phyloP scores from a whole-genome alignment of 2,329 filamentous ascomycete species.

The Exophiala viscosa region DNA sequence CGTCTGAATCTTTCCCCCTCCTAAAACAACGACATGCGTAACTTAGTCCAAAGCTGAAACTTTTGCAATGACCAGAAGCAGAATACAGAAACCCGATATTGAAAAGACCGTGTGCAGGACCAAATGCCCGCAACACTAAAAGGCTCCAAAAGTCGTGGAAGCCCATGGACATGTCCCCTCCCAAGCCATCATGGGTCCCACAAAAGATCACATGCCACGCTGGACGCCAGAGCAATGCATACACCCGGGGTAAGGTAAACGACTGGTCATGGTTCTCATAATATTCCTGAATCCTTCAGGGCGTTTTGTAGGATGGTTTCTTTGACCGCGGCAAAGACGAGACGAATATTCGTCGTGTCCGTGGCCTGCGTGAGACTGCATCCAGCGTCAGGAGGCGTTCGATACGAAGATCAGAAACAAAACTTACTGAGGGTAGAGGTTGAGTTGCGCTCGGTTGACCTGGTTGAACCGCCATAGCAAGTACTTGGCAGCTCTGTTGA shows the following conservation, averaged over 20 bases:
- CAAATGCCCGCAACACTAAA: constrained; percentile 9
- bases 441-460: constrained; percentile 92
- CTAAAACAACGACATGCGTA: constrained; percentile 9
- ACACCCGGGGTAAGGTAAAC: constrained; percentile 14
- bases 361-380: constrained; percentile 92
- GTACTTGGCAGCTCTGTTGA: constrained; percentile 97
- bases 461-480: constrained; percentile 98
- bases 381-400: constrained; percentile 27
- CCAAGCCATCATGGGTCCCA: constrained; percentile 19
- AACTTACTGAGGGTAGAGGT: constrained; percentile 93
- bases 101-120: constrained; percentile 11
- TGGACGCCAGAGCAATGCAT: constrained; percentile 22
- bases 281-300: constrained; percentile 94
- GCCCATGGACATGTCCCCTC: constrained; percentile 7
- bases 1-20: neutral
- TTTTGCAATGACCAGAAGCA: constrained; percentile 18
- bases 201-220: constrained; percentile 22
- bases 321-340: constrained; percentile 97
- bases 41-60: constrained; percentile 15
- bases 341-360: constrained; percentile 94
- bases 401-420: neutral
- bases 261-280: constrained; percentile 50
- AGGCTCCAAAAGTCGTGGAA: constrained; percentile 6
- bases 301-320: constrained; percentile 98
- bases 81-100: neutral